Percentiles rank a stretch among this genome's conserved stretches.
Evolutionary conservation across 495 filamentous ascomycete genomes (phyloP).

Genomic region (Evansstolkia leycettana): DNA sequence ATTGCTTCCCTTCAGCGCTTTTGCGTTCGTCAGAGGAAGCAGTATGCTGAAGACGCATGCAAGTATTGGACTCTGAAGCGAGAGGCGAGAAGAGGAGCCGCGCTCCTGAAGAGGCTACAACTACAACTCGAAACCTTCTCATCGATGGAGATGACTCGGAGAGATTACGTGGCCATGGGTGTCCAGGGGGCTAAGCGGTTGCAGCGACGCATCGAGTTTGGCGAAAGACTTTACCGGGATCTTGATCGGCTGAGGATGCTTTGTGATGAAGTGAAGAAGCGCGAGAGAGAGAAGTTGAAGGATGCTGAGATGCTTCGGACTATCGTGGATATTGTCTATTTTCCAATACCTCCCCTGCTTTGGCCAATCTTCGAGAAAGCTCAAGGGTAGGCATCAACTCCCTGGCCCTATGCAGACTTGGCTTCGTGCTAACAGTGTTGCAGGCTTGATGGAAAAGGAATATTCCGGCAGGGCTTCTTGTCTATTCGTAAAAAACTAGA

Average conservation of each 20-base stretch:
- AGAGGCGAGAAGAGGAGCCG: slow-evolving; percentile 81
- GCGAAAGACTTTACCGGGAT: slow-evolving; percentile 59
- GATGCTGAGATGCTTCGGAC: slow-evolving; percentile 61
- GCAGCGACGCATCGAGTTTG: slow-evolving; percentile 77
- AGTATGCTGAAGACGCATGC: slow-evolving; percentile 84
- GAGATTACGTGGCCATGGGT: slow-evolving; percentile 88
- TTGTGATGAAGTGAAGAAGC: slow-evolving; percentile 53
- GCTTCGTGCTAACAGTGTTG: slow-evolving; percentile 19
- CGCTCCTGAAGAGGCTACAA: slow-evolving; percentile 83
- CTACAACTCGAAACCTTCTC: slow-evolving; percentile 82
- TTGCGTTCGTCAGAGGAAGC: slow-evolving; percentile 69
- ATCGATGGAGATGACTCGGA: slow-evolving; percentile 87
- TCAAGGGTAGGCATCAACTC: slow-evolving; percentile 41
- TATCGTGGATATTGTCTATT: slow-evolving; percentile 78
- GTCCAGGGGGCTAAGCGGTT: slow-evolving; percentile 67
- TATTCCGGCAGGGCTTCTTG: slow-evolving; percentile 54
- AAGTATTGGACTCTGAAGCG: slow-evolving; percentile 97
- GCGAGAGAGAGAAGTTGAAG: slow-evolving; percentile 63
- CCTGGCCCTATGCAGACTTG: no score
- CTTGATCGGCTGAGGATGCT: slow-evolving; percentile 59
- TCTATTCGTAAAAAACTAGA: slow-evolving; percentile 53
- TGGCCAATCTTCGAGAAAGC: slow-evolving; percentile 74
- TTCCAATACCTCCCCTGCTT: slow-evolving; percentile 70
- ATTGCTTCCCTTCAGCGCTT: slow-evolving; percentile 71
- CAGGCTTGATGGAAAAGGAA: slow-evolving; percentile 61